phyloP scores from a whole-genome alignment of 805 yeast species.

The Candida chilensis region DNA sequence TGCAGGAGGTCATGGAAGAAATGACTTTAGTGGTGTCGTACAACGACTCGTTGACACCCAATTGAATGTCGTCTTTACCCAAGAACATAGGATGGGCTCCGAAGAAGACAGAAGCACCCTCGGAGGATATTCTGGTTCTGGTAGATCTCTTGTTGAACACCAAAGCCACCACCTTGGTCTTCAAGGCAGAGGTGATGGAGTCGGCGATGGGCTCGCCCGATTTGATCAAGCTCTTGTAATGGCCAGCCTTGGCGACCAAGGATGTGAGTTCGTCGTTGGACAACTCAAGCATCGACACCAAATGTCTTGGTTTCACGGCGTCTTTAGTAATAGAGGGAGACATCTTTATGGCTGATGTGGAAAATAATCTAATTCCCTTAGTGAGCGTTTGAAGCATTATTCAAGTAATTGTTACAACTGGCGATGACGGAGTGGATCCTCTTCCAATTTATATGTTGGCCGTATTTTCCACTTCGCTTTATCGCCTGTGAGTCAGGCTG shows the following conservation, averaged over 20 bases:
- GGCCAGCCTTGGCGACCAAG: conserved; percentile 65
- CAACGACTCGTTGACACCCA: conserved; percentile 89
- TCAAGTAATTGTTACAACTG: no score
- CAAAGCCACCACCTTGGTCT: conserved; percentile 78
- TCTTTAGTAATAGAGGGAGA: conserved; percentile 1
- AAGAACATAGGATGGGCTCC: conserved; percentile 96
- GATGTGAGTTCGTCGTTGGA: conserved; percentile 60
- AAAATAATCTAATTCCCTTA: conserved; percentile 15
- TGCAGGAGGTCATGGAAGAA: conserved; percentile 93
- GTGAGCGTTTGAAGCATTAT: no score
- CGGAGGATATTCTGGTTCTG: conserved; percentile 88
- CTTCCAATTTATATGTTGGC: no score
- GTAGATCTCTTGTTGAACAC: conserved; percentile 90
- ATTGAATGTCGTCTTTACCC: conserved; percentile 93
- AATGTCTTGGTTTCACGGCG: conserved; percentile 44
- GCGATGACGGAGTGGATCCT: no score
- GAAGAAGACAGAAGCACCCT: conserved; percentile 87
- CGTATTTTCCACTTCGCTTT: no score
- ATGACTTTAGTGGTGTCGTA: conserved; percentile 85
- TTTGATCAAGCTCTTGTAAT: conserved; percentile 56
- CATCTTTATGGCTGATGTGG: no score
- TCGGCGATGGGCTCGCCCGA: conserved; percentile 33
- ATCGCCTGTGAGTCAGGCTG: no score
- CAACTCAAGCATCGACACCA: conserved; percentile 75
- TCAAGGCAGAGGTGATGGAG: conserved; percentile 39